These are phyloP conservation scores for Podosphaera xanthii DNA, from an alignment of 2,329 filamentous ascomycete genomes.

Conservation along the genomic window DNA sequence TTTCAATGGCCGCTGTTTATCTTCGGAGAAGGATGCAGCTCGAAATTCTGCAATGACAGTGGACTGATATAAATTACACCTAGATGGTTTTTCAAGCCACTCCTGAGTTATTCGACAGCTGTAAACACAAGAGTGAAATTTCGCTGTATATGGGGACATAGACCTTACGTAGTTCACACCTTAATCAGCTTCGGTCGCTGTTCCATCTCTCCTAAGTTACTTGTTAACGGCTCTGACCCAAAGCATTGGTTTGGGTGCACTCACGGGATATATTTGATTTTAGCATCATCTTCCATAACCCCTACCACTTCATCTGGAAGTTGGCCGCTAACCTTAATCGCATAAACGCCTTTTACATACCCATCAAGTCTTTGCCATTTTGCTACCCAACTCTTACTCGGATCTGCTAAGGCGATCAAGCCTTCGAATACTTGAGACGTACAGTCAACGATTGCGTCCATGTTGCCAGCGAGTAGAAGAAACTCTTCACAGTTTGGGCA, in stretches of 20 bases:
- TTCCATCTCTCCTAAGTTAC: conserved; percentile 28
- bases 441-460: conserved; percentile 72
- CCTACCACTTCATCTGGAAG: conserved; percentile 41
- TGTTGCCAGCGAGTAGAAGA: conserved; percentile 56
- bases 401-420: conserved; percentile 64
- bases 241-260: conserved; percentile 15
- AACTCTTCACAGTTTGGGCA: conserved; percentile 95
- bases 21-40: no score
- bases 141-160: no score
- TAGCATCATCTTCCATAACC: conserved; percentile 37
- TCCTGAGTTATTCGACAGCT: no score
- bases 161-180: background rate
- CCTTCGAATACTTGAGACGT: conserved; percentile 94
- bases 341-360: conserved; percentile 78
- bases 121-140: no score
- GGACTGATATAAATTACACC: no score
- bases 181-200: conserved; percentile 19
- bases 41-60: no score
- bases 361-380: conserved; percentile 81
- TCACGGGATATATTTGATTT: conserved; percentile 43
- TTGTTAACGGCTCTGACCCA: conserved; percentile 5
- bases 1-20: no score
- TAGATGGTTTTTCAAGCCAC: no score
- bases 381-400: conserved; percentile 78
- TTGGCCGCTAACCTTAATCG: conserved; percentile 78